Percentiles rank a stretch among this genome's conserved stretches.
These are phyloP conservation scores for Pseudogymnoascus sp. DNA, from an alignment of 2,329 filamentous ascomycete species.

Conservation along the genomic window DNA sequence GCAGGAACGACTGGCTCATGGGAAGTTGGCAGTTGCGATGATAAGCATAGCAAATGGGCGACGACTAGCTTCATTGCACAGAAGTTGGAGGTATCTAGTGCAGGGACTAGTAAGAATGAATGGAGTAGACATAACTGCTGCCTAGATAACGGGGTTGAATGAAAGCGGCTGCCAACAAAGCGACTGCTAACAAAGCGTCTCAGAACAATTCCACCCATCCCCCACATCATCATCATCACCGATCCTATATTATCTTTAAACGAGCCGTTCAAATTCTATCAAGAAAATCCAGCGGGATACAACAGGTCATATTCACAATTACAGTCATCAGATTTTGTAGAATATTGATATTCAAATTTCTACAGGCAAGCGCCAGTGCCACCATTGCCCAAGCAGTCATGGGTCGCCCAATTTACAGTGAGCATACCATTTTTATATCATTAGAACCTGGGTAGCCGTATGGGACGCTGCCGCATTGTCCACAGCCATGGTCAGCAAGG, in stretches of 20 bases:
- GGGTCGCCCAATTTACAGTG: not conserved
- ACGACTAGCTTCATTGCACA: not conserved
- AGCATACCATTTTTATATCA: not conserved
- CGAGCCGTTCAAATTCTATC: slow-evolving; percentile 38
- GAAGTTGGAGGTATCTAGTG: not conserved
- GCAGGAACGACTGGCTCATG: not conserved
- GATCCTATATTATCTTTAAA: slow-evolving; percentile 44
- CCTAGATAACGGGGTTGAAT: not conserved
- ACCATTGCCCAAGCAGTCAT: not conserved
- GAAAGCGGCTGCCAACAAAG: slow-evolving; percentile 33
- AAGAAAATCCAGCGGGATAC: slow-evolving; percentile 20
- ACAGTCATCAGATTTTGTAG: not conserved
- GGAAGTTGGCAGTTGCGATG: not conserved
- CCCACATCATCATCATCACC: slow-evolving; percentile 46
- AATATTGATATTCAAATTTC: not conserved
- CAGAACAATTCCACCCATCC: slow-evolving; percentile 38
- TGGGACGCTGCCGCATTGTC: not conserved
- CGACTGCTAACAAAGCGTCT: slow-evolving; percentile 41
- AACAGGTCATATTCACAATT: not conserved
- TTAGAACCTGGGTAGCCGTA: not conserved
- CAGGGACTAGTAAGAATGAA: not conserved
- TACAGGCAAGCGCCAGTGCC: not conserved
- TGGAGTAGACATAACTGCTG: not conserved
- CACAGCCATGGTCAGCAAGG: not conserved
- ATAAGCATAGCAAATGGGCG: not conserved